These are phyloP conservation scores for Trichoderma sp. DNA, from an alignment of 2,329 filamentous ascomycete genomes.

Conservation along the genomic window DNA sequence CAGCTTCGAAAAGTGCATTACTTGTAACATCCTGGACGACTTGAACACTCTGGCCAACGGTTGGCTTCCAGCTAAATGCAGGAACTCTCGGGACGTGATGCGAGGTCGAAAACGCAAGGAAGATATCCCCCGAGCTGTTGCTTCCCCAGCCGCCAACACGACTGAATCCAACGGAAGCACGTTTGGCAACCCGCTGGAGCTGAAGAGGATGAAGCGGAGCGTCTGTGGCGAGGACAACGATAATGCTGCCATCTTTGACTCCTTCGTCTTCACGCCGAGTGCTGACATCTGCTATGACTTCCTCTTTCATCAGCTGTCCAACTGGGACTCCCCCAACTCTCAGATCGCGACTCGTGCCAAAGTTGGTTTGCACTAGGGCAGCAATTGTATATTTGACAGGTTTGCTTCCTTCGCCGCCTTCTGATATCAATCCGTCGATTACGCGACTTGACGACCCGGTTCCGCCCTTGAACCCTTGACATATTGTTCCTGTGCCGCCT, in stretches of 20 bases:
- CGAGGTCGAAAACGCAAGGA: constrained; percentile 60
- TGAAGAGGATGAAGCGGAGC: constrained; percentile 56
- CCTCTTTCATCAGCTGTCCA: constrained; percentile 47
- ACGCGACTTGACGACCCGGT: constrained; percentile 57
- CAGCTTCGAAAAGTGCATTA: constrained; percentile 60
- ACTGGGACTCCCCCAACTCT: constrained; percentile 57
- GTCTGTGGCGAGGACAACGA: constrained; percentile 59
- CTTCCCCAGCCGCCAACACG: constrained; percentile 56
- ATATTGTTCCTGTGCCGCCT: constrained; percentile 63
- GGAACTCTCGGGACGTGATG: constrained; percentile 38
- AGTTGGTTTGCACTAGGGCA: constrained; percentile 60
- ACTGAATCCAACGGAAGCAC: constrained; percentile 56
- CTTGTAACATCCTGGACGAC: constrained; percentile 57
- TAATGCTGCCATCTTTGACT: constrained; percentile 59
- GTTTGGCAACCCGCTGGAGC: constrained; percentile 54
- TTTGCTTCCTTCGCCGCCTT: constrained; percentile 30
- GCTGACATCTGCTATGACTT: constrained; percentile 34
- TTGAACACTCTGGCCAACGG: constrained; percentile 30
- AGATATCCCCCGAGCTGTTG: constrained; percentile 60
- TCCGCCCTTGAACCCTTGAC: constrained; percentile 61
- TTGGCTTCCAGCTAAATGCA: constrained; percentile 43
- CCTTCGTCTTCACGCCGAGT: constrained; percentile 38
- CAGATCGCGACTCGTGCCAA: constrained; percentile 54
- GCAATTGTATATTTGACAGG: constrained; percentile 52
- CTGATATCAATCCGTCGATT: constrained; percentile 32